Evolutionary conservation across 768 basidiomycete genomes (phyloP).

Genomic region (Boletellus ananas): DNA sequence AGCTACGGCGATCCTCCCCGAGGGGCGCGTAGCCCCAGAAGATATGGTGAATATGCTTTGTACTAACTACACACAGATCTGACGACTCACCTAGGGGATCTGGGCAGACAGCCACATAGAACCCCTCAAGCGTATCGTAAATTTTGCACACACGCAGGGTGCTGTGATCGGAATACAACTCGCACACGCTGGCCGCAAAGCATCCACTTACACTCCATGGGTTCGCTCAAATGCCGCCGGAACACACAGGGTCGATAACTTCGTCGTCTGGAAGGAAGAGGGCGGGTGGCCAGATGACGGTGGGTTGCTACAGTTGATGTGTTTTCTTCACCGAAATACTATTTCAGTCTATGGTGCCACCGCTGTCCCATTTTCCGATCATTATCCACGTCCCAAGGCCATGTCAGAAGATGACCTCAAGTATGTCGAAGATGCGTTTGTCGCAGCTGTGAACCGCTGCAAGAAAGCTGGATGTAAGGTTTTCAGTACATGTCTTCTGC

Average conservation of each 20-base stretch:
- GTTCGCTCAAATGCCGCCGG: constrained; percentile 39
- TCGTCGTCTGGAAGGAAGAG: constrained; percentile 46
- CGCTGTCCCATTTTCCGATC: constrained; percentile 48
- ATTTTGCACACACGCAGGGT: constrained; percentile 69
- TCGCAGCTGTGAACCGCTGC: constrained; percentile 49
- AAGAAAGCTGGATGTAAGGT: constrained; percentile 59
- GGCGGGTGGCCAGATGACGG: constrained; percentile 69
- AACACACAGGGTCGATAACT: constrained; percentile 26
- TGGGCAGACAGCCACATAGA: constrained; percentile 77
- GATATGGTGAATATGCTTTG: constrained; percentile 50
- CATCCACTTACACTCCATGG: constrained; percentile 69
- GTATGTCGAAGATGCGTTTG: constrained; percentile 57
- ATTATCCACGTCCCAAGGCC: constrained; percentile 54
- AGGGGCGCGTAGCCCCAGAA: constrained; percentile 74
- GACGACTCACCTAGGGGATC: constrained; percentile 42
- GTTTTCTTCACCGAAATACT: not conserved
- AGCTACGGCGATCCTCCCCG: constrained; percentile 69
- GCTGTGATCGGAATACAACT: constrained; percentile 77
- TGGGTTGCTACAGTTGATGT: constrained; percentile 20
- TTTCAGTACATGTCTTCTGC: not conserved
- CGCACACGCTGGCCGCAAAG: constrained; percentile 70
- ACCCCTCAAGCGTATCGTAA: constrained; percentile 64
- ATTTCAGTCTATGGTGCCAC: constrained; percentile 59
- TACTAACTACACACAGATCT: not conserved
- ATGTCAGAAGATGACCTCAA: constrained; percentile 55